phyloP scores from a whole-genome alignment of 2,329 filamentous ascomycete genomes.

The Diplodia scrobiculata region DNA sequence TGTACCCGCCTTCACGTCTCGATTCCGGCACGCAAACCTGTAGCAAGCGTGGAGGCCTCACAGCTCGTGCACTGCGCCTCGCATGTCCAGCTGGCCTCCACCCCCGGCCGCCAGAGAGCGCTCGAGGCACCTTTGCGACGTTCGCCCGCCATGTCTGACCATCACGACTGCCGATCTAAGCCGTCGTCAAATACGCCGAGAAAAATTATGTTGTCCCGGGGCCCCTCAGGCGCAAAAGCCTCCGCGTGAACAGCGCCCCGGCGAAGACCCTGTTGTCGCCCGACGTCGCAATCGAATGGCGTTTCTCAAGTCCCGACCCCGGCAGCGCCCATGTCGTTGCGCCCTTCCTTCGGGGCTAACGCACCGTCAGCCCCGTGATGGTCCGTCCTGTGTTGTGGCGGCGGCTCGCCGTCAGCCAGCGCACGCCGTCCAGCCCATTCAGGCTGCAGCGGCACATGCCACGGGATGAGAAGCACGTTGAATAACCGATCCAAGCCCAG shows the following conservation, averaged over 20 bases:
- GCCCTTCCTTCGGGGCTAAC: neutral
- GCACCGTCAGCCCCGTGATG: slow-evolving; percentile 17
- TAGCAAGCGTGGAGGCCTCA: neutral
- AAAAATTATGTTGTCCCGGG: neutral
- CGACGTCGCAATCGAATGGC: neutral
- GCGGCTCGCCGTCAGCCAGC: slow-evolving; percentile 9
- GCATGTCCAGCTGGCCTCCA: neutral
- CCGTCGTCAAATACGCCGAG: neutral
- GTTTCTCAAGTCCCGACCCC: neutral
- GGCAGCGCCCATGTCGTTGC: neutral
- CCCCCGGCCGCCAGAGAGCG: neutral
- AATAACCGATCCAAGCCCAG: neutral
- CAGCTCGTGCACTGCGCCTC: slow-evolving; percentile 6
- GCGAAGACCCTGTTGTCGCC: neutral
- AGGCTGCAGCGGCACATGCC: slow-evolving; percentile 2
- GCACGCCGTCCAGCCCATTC: slow-evolving; percentile 9
- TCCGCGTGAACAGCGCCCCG: slow-evolving; percentile 1
- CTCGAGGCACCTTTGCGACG: neutral
- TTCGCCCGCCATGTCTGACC: neutral
- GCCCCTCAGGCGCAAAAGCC: neutral
- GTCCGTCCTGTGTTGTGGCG: slow-evolving; percentile 12
- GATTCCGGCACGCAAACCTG: neutral
- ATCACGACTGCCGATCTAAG: neutral
- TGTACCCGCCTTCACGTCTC: neutral
- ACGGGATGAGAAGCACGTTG: neutral